Conservation (phyloP, 2,329 filamentous ascomycete genomes). For the Penicillium sp. region DNA sequence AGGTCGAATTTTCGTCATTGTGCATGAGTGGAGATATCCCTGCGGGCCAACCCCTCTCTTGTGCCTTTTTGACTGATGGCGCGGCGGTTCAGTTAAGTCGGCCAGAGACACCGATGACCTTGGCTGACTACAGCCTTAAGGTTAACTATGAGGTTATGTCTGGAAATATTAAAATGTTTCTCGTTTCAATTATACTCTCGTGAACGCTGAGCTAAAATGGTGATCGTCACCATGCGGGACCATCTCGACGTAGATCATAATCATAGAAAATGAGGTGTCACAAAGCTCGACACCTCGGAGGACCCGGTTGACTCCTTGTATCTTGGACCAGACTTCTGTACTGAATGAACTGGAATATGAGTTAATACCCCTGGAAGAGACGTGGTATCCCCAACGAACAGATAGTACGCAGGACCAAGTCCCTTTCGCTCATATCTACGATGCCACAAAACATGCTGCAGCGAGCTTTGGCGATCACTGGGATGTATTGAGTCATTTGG, state of each 20-base stretch:
- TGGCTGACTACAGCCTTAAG: neutral
- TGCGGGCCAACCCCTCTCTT: neutral
- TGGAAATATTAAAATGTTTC: neutral
- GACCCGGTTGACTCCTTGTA: neutral
- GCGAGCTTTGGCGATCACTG: neutral
- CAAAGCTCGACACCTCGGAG: neutral
- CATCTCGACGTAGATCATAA: neutral
- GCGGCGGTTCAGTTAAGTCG: neutral
- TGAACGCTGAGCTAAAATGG: neutral
- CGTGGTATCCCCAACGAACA: neutral
- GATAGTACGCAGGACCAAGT: neutral
- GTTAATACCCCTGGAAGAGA: neutral
- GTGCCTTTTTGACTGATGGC: neutral
- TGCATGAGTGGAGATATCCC: neutral
- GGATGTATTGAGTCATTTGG: neutral
- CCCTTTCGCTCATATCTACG: neutral
- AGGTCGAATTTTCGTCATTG: neutral
- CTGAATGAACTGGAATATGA: neutral
- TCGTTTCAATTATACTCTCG: neutral
- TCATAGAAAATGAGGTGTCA: neutral
- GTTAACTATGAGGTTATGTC: neutral
- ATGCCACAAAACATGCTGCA: neutral
- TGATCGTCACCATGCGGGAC: neutral
- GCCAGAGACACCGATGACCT: too few relatives aligned
- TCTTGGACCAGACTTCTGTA: neutral